These are phyloP conservation scores for Xylaria sp. DNA, from an alignment of 2,329 filamentous ascomycete species.

Conservation along the genomic window DNA sequence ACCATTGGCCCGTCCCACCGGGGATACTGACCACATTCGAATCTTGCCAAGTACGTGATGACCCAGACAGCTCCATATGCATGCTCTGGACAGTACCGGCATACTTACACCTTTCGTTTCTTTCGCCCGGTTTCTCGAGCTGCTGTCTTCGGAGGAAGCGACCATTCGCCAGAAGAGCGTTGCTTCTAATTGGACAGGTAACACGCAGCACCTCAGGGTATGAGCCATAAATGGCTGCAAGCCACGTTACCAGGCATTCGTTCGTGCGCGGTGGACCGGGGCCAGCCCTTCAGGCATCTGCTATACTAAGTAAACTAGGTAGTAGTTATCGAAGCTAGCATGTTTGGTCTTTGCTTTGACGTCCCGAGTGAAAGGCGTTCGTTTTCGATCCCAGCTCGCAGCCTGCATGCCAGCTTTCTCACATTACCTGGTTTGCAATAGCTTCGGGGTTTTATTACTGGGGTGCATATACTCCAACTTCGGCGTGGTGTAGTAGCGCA, in stretches of 20 bases:
- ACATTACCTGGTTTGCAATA: conserved; percentile 12
- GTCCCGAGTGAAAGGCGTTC: conserved; percentile 9
- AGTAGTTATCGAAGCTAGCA: background rate
- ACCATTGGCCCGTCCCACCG: conserved; percentile 10
- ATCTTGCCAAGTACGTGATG: conserved; percentile 20
- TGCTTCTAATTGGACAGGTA: conserved; percentile 14
- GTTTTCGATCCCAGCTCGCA: conserved; percentile 12
- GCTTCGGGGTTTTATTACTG: conserved; percentile 13
- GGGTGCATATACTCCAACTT: conserved; percentile 2
- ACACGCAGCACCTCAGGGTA: background rate
- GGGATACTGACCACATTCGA: conserved; percentile 16
- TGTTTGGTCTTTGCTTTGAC: conserved; percentile 2
- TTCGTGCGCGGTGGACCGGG: background rate
- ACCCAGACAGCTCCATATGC: conserved; percentile 3
- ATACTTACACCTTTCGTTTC: conserved; percentile 10
- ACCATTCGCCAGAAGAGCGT: background rate
- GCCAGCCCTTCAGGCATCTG: background rate
- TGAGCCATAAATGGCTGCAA: conserved; percentile 17
- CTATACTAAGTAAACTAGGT: background rate
- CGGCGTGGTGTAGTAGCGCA: background rate
- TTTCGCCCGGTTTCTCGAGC: background rate
- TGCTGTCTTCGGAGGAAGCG: background rate
- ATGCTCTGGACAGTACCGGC: background rate
- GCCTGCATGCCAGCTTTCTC: conserved; percentile 17
- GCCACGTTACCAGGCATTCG: conserved; percentile 18